Evolutionary conservation across 163 green algal species (phyloP), one percentile per base, ranked within the genome.

Genomic region (Trebouxiophyceae sp.): DNA sequence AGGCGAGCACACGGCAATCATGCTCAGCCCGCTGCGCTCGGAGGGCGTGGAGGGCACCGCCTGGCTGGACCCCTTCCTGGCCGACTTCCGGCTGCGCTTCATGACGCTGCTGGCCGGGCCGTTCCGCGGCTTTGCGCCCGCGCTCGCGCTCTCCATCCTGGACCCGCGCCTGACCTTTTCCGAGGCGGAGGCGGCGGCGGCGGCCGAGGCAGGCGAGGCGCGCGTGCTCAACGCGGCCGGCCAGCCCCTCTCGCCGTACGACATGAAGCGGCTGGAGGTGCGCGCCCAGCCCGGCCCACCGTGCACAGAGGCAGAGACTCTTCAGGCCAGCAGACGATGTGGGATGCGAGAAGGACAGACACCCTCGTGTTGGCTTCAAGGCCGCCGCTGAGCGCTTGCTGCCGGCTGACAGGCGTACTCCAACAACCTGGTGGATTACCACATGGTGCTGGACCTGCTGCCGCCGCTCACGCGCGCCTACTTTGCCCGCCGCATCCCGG

Each of bases 401-500:
- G 39, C 39, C 12, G 39, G 39, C n/a, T n/a, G n/a, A 58, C 80
- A 97, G 84, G 90, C 90, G 6, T 98, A 98, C 76, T 71, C 83
- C 60, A 90, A 81, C 80, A 95, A 88, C 66, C 77, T 98, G 56
- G 90, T 96, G 32, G 93, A 99, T 78, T 90, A 96, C 76, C 93
- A 97, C 79, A 57, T 98, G 46, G 79, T 98, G 2, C 66, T 93
- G 59, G 93, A 99, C 77, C 83, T 99, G 64, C 65, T 97, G 34
- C 91, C 92, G 1, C 33, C 77, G 2, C 73, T 99, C 50, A 78
- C 90, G 0, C 66, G 68, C 5, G 70, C 84, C 12, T 98, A 92
- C 77, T 95, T 98, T 65, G 77, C 78, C 0, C 74, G 82, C 2
- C 66, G 68, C 34, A 65, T 98, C 30, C 90, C 91, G 4, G 83